These are phyloP conservation scores for Panellus pusillus DNA, from an alignment of 768 basidiomycete species.

Conservation along the genomic window DNA sequence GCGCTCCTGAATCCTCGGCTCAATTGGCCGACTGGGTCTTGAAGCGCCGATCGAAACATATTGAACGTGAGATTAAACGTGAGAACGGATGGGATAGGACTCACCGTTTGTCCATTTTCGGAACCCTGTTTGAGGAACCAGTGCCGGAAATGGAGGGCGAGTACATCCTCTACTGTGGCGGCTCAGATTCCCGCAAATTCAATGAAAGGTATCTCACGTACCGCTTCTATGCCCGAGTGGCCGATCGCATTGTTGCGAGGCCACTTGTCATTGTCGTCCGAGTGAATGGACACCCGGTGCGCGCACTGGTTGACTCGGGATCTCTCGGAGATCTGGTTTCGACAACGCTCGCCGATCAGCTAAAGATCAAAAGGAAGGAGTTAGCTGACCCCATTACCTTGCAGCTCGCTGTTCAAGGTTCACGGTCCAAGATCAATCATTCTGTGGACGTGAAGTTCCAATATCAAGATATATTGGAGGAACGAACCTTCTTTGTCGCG, in stretches of 20 bases:
- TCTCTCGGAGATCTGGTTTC: constrained; percentile 35
- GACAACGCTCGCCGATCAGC: constrained; percentile 26
- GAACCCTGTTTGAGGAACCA: background rate
- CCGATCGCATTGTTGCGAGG: constrained; percentile 21
- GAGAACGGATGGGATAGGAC: background rate
- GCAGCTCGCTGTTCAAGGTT: constrained; percentile 33
- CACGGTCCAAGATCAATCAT: constrained; percentile 28
- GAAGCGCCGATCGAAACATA: background rate
- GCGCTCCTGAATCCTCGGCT: background rate
- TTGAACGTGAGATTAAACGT: background rate
- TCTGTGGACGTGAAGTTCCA: constrained; percentile 4
- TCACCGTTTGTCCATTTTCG: background rate
- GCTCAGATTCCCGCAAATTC: constrained; percentile 14
- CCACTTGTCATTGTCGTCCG: background rate
- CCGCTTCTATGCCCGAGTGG: constrained; percentile 27
- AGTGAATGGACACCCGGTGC: constrained; percentile 1
- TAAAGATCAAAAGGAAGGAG: constrained; percentile 6
- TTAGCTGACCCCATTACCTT: constrained; percentile 27
- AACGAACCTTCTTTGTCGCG: constrained; percentile 25
- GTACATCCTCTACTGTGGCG: background rate
- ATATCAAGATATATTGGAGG: constrained; percentile 16
- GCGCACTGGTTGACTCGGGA: constrained; percentile 5
- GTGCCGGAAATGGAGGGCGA: background rate
- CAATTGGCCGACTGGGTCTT: background rate
- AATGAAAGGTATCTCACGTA: constrained; percentile 18